Conservation (phyloP, 1,284 basidiomycete species). For the Sanguinoderma infundibulare region DNA sequence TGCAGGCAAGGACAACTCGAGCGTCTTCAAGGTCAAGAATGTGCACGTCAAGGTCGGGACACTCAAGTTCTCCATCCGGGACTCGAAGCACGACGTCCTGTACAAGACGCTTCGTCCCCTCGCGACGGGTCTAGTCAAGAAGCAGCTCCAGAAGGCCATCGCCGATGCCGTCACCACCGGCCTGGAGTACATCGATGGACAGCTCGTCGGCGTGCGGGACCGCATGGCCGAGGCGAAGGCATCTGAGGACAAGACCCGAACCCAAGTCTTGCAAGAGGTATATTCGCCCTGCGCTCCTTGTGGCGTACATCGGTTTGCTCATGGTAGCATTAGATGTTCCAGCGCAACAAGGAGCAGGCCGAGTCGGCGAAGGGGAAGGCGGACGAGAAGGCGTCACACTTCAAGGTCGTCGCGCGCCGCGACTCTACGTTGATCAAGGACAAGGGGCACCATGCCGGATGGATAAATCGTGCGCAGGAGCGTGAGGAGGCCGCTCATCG, state of each 20-base stretch:
- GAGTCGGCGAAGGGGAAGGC: constrained; percentile 40
- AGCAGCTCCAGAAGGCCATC: constrained; percentile 87
- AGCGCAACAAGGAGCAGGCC: constrained; percentile 59
- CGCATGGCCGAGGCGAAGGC: constrained; percentile 74
- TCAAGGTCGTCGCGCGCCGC: constrained; percentile 75
- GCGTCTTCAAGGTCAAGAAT: constrained; percentile 81
- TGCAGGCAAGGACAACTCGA: constrained; percentile 64
- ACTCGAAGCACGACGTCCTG: constrained; percentile 89
- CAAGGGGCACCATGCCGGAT: constrained; percentile 70
- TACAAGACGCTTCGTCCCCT: constrained; percentile 85
- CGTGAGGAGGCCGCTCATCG: constrained; percentile 51
- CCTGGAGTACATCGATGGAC: constrained; percentile 86
- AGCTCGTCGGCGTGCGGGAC: constrained; percentile 82
- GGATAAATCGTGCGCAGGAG: constrained; percentile 70
- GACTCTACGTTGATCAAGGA: constrained; percentile 63
- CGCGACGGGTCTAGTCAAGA: constrained; percentile 86
- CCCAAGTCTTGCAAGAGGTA: constrained; percentile 73
- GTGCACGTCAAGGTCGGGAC: constrained; percentile 84
- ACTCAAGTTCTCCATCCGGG: constrained; percentile 90
- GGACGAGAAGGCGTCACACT: constrained; percentile 60
- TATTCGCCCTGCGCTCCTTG: constrained; percentile 16
- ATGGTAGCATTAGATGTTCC: constrained; percentile 54
- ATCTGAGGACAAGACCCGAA: constrained; percentile 52
- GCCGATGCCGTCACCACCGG: constrained; percentile 78
- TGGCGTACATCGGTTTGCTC: background rate